Base-by-base conservation (phyloP, 2,329 filamentous ascomycete genomes). In the Lachnellula hyalina region DNA sequence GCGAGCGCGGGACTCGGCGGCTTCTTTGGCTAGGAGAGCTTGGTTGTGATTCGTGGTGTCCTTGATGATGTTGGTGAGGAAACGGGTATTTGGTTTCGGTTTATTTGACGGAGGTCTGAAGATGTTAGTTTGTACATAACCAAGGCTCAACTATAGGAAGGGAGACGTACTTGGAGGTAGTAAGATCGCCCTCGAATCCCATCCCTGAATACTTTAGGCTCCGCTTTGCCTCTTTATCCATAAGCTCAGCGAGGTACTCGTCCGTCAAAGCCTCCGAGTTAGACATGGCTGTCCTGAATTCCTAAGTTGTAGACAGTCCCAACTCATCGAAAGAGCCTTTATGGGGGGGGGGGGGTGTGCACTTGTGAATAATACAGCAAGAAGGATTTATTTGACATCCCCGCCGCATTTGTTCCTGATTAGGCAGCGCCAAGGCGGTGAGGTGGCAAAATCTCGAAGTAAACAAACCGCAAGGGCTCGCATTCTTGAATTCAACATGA, bases 21-120 rank as follows among this genome's bases (percentile, higher is more conserved):
- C 85, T 70, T 97, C 93, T 67, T 86, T 95, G 0, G 88, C 89
- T 17, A 90, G 82, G 32, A 97, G 77, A 0, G 90, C 88, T 23
- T 88, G 84, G 78, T 99, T 99, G 73, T 99, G 93, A 52, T 73
- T 87, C 64, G 95, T 88, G 8, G 90, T 95, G 62, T 94, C 88
- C 60, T 86, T 87, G 58, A 99, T 90, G 54, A 97, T 89, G 65
- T 94, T 87, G 55, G 85, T 85, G 42, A 99, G 75, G 68, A 97
- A 97, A 35, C 88, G 82, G 0, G 89, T 96, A 66, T 99, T 97
- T 3, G 93, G 92, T 69, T 93, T 96, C 0, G 89, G 90, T 60
- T 85, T 82, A 62, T 81, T 81, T 46, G 80, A 73, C 54, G 85
- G 82, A 52, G 65, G 66, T 55, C 67, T 70, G 17, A 25, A 45